These are phyloP conservation scores for Umbelopsis ramanniana DNA, from an alignment of 192 early-diverging fungal species.

Conservation along the genomic window DNA sequence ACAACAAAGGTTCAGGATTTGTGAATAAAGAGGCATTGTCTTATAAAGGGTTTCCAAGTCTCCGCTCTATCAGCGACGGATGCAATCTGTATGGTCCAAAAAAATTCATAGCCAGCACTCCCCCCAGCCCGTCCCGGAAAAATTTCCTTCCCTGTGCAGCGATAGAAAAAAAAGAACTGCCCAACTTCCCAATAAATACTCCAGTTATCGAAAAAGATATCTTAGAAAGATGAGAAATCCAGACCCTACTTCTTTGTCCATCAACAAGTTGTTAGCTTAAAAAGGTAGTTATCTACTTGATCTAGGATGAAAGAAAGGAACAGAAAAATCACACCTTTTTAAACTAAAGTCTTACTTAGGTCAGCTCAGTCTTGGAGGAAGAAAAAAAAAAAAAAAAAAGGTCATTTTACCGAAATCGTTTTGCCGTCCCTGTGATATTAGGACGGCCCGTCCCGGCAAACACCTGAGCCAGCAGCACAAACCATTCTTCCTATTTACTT, in stretches of 20 bases:
- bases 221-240: not conserved
- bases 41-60: constrained; percentile 2
- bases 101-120: constrained; percentile 6
- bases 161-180: not conserved
- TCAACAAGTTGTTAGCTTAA: not conserved
- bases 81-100: constrained; percentile 13
- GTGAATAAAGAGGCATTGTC: not conserved
- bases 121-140: constrained; percentile 1
- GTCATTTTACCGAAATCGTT: constrained; percentile 21
- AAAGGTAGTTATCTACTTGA: too few species aligned
- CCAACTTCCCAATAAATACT: constrained; percentile 1
- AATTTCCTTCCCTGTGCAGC: constrained; percentile 16
- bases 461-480: not conserved
- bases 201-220: not conserved
- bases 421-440: constrained; percentile 18
- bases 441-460: not conserved
- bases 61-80: constrained; percentile 8
- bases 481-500: too few species aligned
- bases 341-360: too few species aligned
- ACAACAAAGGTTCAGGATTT: not conserved
- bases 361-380: too few species aligned
- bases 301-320: too few species aligned
- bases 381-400: too few species aligned
- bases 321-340: too few species aligned
- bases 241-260: not conserved